phyloP scores from a whole-genome alignment of 2,329 filamentous ascomycete genomes.

The Colletotrichum tamarilloi region DNA sequence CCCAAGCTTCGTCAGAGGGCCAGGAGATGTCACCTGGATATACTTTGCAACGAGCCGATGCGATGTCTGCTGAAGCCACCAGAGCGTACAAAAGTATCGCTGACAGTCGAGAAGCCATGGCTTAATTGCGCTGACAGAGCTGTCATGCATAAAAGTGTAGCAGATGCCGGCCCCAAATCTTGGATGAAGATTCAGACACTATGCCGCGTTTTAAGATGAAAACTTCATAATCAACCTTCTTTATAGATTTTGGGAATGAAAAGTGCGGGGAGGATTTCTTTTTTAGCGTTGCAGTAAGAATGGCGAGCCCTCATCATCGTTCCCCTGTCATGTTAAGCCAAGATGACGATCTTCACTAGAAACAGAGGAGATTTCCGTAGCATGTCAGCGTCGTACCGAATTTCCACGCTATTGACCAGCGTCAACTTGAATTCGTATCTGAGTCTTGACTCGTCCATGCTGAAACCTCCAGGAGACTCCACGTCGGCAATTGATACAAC shows the following conservation, averaged over 20 bases:
- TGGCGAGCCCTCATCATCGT: not conserved
- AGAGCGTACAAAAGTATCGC: not conserved
- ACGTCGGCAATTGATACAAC: not conserved
- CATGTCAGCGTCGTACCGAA: conserved; percentile 3
- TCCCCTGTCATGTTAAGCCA: not conserved
- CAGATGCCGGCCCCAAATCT: not conserved
- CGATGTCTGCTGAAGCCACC: not conserved
- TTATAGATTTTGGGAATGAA: not conserved
- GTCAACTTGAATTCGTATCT: not conserved
- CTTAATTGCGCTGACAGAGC: not conserved
- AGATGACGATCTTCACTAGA: conserved; percentile 9
- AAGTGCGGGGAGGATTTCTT: not conserved
- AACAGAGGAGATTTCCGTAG: not conserved
- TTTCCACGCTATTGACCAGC: not conserved
- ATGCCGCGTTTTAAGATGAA: not conserved
- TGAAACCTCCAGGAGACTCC: not conserved
- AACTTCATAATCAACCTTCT: not conserved
- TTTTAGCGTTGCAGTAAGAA: not conserved
- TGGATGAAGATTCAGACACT: not conserved
- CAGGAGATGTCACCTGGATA: conserved; percentile 16
- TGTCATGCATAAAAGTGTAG: not conserved
- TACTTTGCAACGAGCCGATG: not conserved
- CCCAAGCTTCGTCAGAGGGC: conserved; percentile 7
- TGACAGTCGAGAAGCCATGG: not conserved
- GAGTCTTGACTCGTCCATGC: not conserved